phyloP scores from a whole-genome alignment of 176 grass and related monocot genomes.

The Triticum timopheevii region DNA sequence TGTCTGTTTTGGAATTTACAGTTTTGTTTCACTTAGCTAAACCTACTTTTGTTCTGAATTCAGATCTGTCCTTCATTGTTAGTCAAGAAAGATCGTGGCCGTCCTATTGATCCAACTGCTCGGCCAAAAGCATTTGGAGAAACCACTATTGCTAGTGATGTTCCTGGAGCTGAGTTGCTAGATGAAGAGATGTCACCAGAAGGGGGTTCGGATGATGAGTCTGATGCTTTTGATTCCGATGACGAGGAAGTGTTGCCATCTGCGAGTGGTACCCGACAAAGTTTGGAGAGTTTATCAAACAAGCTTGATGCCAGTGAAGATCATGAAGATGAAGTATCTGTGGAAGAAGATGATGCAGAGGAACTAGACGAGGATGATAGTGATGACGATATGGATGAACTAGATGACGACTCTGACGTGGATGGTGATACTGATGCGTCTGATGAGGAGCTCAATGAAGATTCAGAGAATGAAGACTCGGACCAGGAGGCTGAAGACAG shows the following conservation, averaged over 20 bases:
- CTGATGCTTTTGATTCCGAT: slow-evolving; percentile 44
- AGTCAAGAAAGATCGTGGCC: slow-evolving; percentile 94
- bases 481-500: slow-evolving; percentile 38
- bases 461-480: slow-evolving; percentile 29
- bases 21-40: slow-evolving; percentile 22
- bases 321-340: slow-evolving; percentile 36
- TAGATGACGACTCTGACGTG: slow-evolving; percentile 42
- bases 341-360: slow-evolving; percentile 41
- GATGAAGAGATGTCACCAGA: slow-evolving; percentile 41
- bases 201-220: slow-evolving; percentile 41
- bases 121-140: slow-evolving; percentile 94
- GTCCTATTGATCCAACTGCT: slow-evolving; percentile 74
- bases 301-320: slow-evolving; percentile 30
- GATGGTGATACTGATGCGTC: slow-evolving; percentile 35
- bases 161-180: slow-evolving; percentile 77
- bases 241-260: slow-evolving; percentile 34
- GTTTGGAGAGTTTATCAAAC: slow-evolving; percentile 11
- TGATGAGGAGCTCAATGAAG: slow-evolving; percentile 37
- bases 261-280: slow-evolving; percentile 17
- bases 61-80: slow-evolving; percentile 95
- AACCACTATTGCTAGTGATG: slow-evolving; percentile 56
- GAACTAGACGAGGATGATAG: slow-evolving; percentile 28
- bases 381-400: slow-evolving; percentile 38
- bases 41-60: slow-evolving; percentile 34
- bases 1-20: slow-evolving; percentile 7